Conservation (phyloP, 192 early-diverging fungal genomes). For the Allomyces arbusculus region DNA sequence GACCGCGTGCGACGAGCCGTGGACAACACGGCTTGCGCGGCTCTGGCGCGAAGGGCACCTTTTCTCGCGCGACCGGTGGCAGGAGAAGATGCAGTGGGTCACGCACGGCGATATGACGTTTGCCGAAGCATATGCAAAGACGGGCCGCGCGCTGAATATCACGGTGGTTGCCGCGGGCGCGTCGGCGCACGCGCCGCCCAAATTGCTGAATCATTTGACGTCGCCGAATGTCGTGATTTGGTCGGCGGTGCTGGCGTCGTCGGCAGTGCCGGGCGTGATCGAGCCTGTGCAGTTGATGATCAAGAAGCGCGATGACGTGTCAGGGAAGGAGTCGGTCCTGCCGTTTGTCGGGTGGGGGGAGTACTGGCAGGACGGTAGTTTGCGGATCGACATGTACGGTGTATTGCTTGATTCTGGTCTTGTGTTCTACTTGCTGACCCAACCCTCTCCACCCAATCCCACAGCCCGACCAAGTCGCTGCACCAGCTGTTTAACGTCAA, state of each 20-base stretch:
- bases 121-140: conserved; percentile 67
- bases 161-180: conserved; percentile 53
- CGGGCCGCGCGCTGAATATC: conserved; percentile 72
- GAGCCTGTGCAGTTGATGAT: conserved; percentile 61
- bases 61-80: conserved; percentile 44
- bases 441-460: not conserved
- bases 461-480: conserved; percentile 48
- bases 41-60: conserved; percentile 21
- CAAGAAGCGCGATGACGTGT: conserved; percentile 33
- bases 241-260: conserved; percentile 71
- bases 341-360: conserved; percentile 51
- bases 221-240: conserved; percentile 68
- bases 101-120: conserved; percentile 69
- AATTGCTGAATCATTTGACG: conserved; percentile 74
- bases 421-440: too few relatives aligned
- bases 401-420: not conserved
- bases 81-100: conserved; percentile 39
- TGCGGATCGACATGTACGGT: conserved; percentile 44
- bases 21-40: conserved; percentile 15
- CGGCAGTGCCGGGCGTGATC: conserved; percentile 65
- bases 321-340: conserved; percentile 22
- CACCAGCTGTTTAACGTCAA: conserved; percentile 65
- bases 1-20: conserved; percentile 26
- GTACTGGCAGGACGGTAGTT: conserved; percentile 71
- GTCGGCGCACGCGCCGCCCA: conserved; percentile 35